A percentile compares a stretch with the other conserved stretches of the same genome.
These are phyloP conservation scores for Amanita jacksonii DNA, from an alignment of 768 basidiomycete genomes.

Conservation along the genomic window DNA sequence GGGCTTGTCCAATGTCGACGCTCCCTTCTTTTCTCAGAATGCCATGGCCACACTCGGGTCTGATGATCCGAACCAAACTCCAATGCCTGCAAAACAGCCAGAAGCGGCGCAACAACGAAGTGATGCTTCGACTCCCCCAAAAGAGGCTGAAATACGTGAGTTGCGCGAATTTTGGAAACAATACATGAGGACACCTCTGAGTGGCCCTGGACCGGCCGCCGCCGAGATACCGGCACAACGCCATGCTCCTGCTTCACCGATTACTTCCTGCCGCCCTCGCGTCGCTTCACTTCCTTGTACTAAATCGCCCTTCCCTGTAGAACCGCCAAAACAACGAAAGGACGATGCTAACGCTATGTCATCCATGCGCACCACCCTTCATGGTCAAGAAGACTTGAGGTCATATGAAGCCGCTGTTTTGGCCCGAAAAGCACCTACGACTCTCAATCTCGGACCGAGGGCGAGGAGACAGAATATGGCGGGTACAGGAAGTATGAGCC, in stretches of 20 bases:
- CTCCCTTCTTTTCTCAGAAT: slow-evolving; percentile 48
- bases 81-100: slow-evolving; percentile 27
- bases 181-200: slow-evolving; percentile 61
- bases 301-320: slow-evolving; percentile 46
- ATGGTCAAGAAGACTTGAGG: slow-evolving; percentile 52
- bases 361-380: slow-evolving; percentile 31
- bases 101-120: slow-evolving; percentile 4
- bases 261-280: slow-evolving; percentile 27
- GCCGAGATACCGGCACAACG: not conserved
- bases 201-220: slow-evolving; percentile 20
- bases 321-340: slow-evolving; percentile 14
- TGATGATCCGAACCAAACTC: slow-evolving; percentile 37
- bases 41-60: slow-evolving; percentile 12
- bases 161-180: slow-evolving; percentile 66
- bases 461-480: slow-evolving; percentile 18
- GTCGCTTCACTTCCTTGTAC: slow-evolving; percentile 62
- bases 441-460: slow-evolving; percentile 44
- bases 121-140: slow-evolving; percentile 12
- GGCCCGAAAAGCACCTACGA: slow-evolving; percentile 53
- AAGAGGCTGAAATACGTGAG: slow-evolving; percentile 30
- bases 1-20: slow-evolving; percentile 44
- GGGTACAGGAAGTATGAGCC: not conserved
- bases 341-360: slow-evolving; percentile 18
- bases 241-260: not conserved
- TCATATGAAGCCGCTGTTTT: slow-evolving; percentile 71